Base-by-base conservation (phyloP, 129 eudicot species). In the Tagetes erecta region DNA sequence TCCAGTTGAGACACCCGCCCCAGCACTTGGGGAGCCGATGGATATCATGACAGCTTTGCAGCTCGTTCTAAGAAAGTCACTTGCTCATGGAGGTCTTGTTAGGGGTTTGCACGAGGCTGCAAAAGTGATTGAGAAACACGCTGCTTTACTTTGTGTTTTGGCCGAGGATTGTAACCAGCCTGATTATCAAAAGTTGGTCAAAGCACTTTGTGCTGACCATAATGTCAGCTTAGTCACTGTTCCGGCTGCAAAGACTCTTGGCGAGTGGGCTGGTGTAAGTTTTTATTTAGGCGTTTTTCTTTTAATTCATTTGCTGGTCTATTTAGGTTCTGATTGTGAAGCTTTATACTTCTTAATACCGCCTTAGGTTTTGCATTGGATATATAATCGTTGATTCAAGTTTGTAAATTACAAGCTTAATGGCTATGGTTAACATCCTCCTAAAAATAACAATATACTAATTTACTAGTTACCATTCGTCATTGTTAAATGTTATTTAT, bases 211-310 rank as follows among this genome's bases (percentile, higher is more conserved):
- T 47, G 89, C 97, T 70, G 97, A 87, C 76, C 89, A 91, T 63
- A 87, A 87, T 62, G 91, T 85, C 14, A 86, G 74, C 82, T 80
- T 91, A 76, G 79, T 91, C 3, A 64, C 91, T 0, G 91, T 87
- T 58, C 91, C 94, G 8, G 83, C 87, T 82, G 89, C 94, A 38
- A 87, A 90, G 58, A 90, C 89, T 76, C 90, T 90, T 12, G 96
- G 96, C 66, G 96, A 87, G 70, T 90, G 91, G 96, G 88, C 89
- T 73, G 91, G 96, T 47, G 96, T 89, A 81, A 84, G 96, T 83
- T 5, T 37, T 45, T 50, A 62, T 7, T 27, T 9, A 64, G 45
- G 10, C 39, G 14, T 68, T 36, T 68, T 3, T 44, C 27, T 44
- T 58, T 3, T 9, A 12, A 33, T 12, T 36, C 42, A 35, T 35